These are phyloP conservation scores for Fulvia fulva DNA, from an alignment of 2,329 filamentous ascomycete species.

Conservation along the genomic window DNA sequence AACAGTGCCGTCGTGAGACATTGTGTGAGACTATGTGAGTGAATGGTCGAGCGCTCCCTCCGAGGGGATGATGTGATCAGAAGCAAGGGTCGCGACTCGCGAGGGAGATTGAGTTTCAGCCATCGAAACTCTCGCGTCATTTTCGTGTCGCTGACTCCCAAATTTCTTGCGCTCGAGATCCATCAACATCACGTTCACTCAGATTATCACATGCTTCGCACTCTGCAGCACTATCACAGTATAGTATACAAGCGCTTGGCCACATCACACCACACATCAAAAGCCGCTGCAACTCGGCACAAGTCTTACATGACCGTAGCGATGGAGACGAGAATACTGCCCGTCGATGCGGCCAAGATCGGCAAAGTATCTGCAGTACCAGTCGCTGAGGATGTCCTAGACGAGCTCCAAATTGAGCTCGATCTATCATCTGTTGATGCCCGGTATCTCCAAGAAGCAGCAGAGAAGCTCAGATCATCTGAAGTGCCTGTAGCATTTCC, in stretches of 20 bases:
- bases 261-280: not conserved
- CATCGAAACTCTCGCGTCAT: not conserved
- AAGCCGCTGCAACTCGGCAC: not conserved
- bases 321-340: constrained; percentile 37
- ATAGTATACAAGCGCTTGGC: not conserved
- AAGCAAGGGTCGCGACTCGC: too few species aligned
- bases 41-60: too few species aligned
- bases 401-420: constrained; percentile 31
- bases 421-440: constrained; percentile 42
- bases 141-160: not conserved
- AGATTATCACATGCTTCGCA: not conserved
- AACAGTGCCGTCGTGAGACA: too few species aligned
- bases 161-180: not conserved
- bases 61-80: too few species aligned
- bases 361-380: constrained; percentile 34
- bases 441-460: constrained; percentile 60
- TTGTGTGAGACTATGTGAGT: too few species aligned
- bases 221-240: not conserved
- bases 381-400: constrained; percentile 32
- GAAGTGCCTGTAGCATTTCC: constrained; percentile 87
- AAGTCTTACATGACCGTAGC: not conserved
- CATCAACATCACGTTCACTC: not conserved
- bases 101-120: not conserved
- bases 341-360: constrained; percentile 40
- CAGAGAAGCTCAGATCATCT: constrained; percentile 59